Base-by-base conservation (phyloP, 108 stramenopile species). In the Skeletonema potamos region DNA sequence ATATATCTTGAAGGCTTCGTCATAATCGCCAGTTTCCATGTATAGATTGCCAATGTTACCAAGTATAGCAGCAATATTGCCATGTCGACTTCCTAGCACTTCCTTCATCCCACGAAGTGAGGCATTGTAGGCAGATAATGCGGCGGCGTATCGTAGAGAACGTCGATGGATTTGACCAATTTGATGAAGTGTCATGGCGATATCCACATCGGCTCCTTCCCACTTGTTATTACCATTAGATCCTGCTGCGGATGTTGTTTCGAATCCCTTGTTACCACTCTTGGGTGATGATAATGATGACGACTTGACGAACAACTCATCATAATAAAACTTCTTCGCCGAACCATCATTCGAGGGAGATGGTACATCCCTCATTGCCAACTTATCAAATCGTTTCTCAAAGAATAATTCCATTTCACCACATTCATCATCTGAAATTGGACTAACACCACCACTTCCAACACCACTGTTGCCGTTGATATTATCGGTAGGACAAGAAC, bases 21-120 rank as follows among this genome's bases (percentile, higher is more conserved):
- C 90, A 67, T 86, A 69, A 39, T 92, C 84, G 11, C 89, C 90
- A 70, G 87, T 91, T 72, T 95, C 94, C 74, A 92, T 92, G 81
- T 89, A 85, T 3, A 95, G 72, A 65, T 95, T 91, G 8, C 91
- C 94, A 68, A 92, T 86, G 54, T 95, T 95, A 26, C 90, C 94
- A 27, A 95, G 75, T 17, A 95, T 81, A 13, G 94, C 91, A 0
- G 94, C 91, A 11, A 90, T 85, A 33, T 90, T 89, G 7, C 84
- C 88, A 70, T 92, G 90, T 51, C 86, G 70, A 34, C 66, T 71
- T 11, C 94, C 94, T 22, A 90, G 56, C 0, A 86, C 79, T 39
- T 83, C 70, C 62, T 92, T 92, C 94, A 95, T 91, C 9, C 94
- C 91, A 24, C 91, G 80, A 0, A 92, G 75, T 20, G 91, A 85